Base-by-base conservation (phyloP, 306 rosid genomes). In the Cyamopsis tetragonoloba region DNA sequence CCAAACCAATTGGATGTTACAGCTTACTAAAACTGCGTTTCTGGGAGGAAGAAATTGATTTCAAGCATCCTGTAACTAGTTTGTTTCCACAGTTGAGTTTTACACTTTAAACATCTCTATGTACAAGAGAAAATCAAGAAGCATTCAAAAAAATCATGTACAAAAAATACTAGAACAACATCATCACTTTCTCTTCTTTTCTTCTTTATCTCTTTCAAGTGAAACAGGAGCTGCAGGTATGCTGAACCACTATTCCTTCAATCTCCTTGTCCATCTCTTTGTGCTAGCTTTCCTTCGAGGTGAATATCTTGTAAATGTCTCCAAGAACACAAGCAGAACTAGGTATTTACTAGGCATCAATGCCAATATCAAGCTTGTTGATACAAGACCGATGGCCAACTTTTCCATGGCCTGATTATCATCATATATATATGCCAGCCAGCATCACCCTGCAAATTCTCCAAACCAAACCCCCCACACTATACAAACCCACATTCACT, bases 211-310 rank as follows among this genome's bases (percentile, higher is more conserved):
- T 81, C 77, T 86, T 54, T 91, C 97, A 35, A 95, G 88, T 42
- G 84, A 28, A 57, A 95, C 97, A 24, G 99, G 99, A 69, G 99
- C 99, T 2, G 99, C 99, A 0, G 99, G 99, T 73, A 95, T 82
- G 82, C 99, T 91, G 84, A 86, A 86, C 99, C 99, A 91, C 99
- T 97, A 95, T 62, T 95, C 99, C 75, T 88, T 81, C 50, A 91
- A 38, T 56, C 99, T 88, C 74, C 99, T 85, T 27, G 30, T 71
- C 78, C 77, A 87, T 77, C 80, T 86, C 79, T 95, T 97, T 0
- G 97, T 88, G 95, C 87, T 79, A 26, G 91, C 69, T 81, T 74
- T 84, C 66, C 99, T 85, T 2, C 79, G 79, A 1, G 99, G 91
- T 2, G 97, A 91, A 83, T 82, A 82, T 77, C 84, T 63, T 1